A percentile compares a stretch with the other conserved stretches of the same genome.
Conservation (phyloP, 2,329 filamentous ascomycete species). For the Aspergillus intermedius region DNA sequence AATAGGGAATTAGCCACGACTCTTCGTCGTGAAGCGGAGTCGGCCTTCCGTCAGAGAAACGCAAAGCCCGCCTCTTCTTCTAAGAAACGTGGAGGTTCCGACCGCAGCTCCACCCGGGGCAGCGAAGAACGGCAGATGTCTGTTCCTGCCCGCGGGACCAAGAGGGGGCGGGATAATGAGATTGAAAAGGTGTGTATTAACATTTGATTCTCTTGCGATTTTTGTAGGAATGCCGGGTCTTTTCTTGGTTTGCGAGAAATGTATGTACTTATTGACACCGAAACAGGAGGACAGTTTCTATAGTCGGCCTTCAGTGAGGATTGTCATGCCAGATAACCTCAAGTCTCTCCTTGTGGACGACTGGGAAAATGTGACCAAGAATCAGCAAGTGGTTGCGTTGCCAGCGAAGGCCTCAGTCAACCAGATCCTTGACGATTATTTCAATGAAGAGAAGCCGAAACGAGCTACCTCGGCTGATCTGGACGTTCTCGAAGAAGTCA, state of each 20-base stretch:
- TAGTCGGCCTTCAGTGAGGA: constrained; percentile 73
- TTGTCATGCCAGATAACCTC: constrained; percentile 79
- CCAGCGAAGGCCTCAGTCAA: constrained; percentile 70
- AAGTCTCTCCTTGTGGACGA: constrained; percentile 94
- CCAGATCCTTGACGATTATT: constrained; percentile 74
- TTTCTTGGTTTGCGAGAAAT: neutral
- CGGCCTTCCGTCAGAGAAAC: constrained; percentile 26
- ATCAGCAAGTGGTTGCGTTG: constrained; percentile 78
- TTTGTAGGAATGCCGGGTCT: neutral
- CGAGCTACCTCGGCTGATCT: constrained; percentile 60
- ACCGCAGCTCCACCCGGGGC: constrained; percentile 37
- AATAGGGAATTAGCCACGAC: constrained; percentile 76
- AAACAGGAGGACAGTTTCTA: constrained; percentile 81
- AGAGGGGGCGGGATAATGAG: constrained; percentile 41
- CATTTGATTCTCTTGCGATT: constrained; percentile 1
- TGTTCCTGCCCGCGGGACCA: constrained; percentile 38
- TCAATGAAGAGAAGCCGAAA: constrained; percentile 60
- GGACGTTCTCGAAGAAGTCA: constrained; percentile 84
- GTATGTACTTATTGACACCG: neutral
- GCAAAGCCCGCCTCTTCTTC: constrained; percentile 22
- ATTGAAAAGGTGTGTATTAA: constrained; percentile 40
- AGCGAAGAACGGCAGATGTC: constrained; percentile 42
- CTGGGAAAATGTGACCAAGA: constrained; percentile 98
- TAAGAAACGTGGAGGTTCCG: constrained; percentile 38
- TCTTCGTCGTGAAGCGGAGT: constrained; percentile 38